Evolutionary conservation across 2,329 filamentous ascomycete genomes (phyloP), one percentile per base, ranked within the genome.

Genomic region (Pseudogymnoascus sp.): DNA sequence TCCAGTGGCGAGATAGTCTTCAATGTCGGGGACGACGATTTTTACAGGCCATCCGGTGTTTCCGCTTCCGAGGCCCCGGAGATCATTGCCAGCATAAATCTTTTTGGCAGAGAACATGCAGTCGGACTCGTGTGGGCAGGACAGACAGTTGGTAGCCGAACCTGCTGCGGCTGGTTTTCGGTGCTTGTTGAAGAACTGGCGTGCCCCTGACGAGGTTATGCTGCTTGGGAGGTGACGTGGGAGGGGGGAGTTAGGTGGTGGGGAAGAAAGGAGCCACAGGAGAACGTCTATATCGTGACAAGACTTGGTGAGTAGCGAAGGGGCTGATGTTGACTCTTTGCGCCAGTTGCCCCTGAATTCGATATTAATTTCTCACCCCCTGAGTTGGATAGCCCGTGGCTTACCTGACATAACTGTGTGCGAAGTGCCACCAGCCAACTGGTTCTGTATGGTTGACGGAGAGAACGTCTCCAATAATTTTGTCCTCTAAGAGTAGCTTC

Each of bases 251-350:
- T 72, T 70, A 1, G 68, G 65, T 1, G 78, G 71, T 0, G 82
- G 75, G 0, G 90, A 91, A 72, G 88, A 93, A 10, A 98, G 82
- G 56, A 98, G 78, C 95, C 95, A 99, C 14, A 98, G 79, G 4
- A 98, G 78, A 63, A 98, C 85, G 72, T 99, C 95, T 60, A 99
- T 90, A 70, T 99, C 95, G 71, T 99, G 95, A 69, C 95, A 98
- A 64, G 91, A 96, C 76, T 98, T 99, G 2, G 93, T 96, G 31
- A 99, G 81, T 1, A 99, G 81, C 1, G 90, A 93, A 6, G 88
- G 93, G 24, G 84, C 93, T n/a, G 83, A 87, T 4, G 79, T 88
- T 0, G 85, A 88, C 68, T 91, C 86, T 66, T 90, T 90, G 5
- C 93, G 85, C 95, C 95, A 98, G 76, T 98, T 97, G 14, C 95